A percentile compares a stretch with the other conserved stretches of the same genome.
Evolutionary conservation across 2,329 filamentous ascomycete genomes (phyloP).

Genomic region (Amylocarpus encephaloides): DNA sequence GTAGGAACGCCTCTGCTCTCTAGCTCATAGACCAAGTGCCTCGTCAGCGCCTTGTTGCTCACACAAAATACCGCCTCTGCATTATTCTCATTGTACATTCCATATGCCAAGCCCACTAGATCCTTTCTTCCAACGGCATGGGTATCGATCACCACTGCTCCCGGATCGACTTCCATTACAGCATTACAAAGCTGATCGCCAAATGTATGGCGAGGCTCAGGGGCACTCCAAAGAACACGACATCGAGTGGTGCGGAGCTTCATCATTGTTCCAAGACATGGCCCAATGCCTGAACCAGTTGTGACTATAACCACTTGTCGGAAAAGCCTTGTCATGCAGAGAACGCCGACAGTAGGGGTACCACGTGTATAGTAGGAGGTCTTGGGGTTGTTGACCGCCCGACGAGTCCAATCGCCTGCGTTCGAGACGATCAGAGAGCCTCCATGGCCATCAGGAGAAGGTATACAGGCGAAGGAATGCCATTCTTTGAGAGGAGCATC

Average conservation of each 20-base stretch:
- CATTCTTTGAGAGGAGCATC: constrained; percentile 47
- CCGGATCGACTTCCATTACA: constrained; percentile 31
- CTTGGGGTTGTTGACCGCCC: constrained; percentile 45
- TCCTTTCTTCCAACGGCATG: constrained; percentile 30
- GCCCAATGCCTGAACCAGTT: constrained; percentile 36
- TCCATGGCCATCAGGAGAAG: constrained; percentile 34
- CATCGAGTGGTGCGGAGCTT: constrained; percentile 25
- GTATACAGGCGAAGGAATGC: constrained; percentile 53
- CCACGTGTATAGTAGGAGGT: constrained; percentile 48
- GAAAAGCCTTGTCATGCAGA: constrained; percentile 33
- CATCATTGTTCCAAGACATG: constrained; percentile 32
- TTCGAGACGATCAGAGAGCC: constrained; percentile 51
- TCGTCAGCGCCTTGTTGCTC: constrained; percentile 33
- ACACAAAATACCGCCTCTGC: constrained; percentile 36
- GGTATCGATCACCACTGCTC: constrained; percentile 34
- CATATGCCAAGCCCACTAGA: constrained; percentile 31
- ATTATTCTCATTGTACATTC: constrained; percentile 26
- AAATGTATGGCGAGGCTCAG: constrained; percentile 31
- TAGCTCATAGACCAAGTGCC: constrained; percentile 35
- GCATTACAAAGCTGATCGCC: constrained; percentile 30
- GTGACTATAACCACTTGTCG: constrained; percentile 34
- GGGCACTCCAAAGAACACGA: constrained; percentile 34
- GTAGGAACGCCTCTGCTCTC: constrained; percentile 33
- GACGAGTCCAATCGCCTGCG: constrained; percentile 52
- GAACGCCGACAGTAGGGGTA: constrained; percentile 37